Evolutionary conservation across 345 rosid genomes (phyloP).

Genomic region (Aethionema arabicum): DNA sequence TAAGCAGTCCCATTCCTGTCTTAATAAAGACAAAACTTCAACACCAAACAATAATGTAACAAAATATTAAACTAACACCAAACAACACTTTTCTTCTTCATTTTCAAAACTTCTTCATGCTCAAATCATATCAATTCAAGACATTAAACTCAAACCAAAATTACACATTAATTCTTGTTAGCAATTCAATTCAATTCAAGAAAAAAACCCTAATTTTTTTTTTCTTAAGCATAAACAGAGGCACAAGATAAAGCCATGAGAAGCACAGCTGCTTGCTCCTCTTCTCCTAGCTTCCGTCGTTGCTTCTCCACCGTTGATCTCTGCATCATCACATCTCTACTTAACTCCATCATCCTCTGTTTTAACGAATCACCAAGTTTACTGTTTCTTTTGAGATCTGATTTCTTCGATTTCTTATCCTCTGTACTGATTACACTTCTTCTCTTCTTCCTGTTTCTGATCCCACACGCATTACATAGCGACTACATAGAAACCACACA

Average conservation of each 20-base stretch:
- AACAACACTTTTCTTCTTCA: background rate
- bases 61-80: background rate
- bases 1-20: constrained; percentile 24
- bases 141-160: background rate
- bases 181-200: background rate
- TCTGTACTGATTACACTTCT: constrained; percentile 37
- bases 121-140: constrained; percentile 1
- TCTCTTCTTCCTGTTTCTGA: constrained; percentile 63
- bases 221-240: constrained; percentile 50
- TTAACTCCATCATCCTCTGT: constrained; percentile 29
- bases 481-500: constrained; percentile 42
- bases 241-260: constrained; percentile 87
- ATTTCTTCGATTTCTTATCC: constrained; percentile 52
- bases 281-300: constrained; percentile 58
- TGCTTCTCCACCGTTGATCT: constrained; percentile 60
- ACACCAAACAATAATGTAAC: constrained; percentile 12
- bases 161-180: background rate
- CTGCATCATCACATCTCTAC: constrained; percentile 45
- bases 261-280: constrained; percentile 80
- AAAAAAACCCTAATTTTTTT: constrained; percentile 1
- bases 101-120: constrained; percentile 16
- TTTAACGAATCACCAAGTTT: constrained; percentile 26
- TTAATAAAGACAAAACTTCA: constrained; percentile 19
- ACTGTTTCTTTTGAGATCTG: constrained; percentile 17
- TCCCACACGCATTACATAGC: constrained; percentile 89